These are phyloP conservation scores for Talaromyces trachyspermus DNA, from an alignment of 495 filamentous ascomycete species.

Conservation along the genomic window DNA sequence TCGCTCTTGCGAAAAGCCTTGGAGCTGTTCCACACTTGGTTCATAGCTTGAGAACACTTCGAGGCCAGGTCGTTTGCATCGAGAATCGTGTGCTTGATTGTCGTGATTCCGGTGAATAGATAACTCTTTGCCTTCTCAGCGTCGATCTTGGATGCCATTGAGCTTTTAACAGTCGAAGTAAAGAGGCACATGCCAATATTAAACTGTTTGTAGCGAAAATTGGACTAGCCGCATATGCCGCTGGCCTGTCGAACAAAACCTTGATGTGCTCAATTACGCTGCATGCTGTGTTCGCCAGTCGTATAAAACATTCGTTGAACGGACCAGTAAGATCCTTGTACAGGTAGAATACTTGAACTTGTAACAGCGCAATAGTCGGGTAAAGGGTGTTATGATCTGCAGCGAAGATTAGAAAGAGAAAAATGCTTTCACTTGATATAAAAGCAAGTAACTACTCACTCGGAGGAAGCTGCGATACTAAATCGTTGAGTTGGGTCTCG, in stretches of 20 bases:
- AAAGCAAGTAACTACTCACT: conserved; percentile 20
- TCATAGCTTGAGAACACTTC: conserved; percentile 26
- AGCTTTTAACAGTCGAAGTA: conserved; percentile 37
- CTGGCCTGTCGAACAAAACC: conserved; percentile 16
- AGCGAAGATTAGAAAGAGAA: conserved; percentile 1
- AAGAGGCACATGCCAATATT: conserved; percentile 24
- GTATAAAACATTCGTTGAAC: conserved; percentile 24
- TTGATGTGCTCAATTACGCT: conserved; percentile 27
- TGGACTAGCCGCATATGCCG: conserved; percentile 21
- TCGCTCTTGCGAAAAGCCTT: conserved; percentile 37
- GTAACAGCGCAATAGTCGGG: conserved; percentile 24
- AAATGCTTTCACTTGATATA: too few relatives aligned
- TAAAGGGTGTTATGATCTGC: conserved; percentile 29
- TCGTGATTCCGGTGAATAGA: conserved; percentile 31
- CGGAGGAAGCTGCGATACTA: conserved; percentile 23
- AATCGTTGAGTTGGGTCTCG: conserved; percentile 26
- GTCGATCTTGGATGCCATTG: conserved; percentile 22
- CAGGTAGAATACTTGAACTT: conserved; percentile 36
- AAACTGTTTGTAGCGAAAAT: conserved; percentile 24
- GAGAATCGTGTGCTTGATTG: conserved; percentile 30
- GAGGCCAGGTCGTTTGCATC: conserved; percentile 31
- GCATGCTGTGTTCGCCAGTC: conserved; percentile 29
- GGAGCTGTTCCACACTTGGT: conserved; percentile 37
- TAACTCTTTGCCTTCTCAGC: conserved; percentile 22
- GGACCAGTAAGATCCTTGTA: conserved; percentile 28